Evolutionary conservation across 202 grass and related monocot species (phyloP), one percentile per base, ranked within the genome.

Genomic region (Panicum hallii): DNA sequence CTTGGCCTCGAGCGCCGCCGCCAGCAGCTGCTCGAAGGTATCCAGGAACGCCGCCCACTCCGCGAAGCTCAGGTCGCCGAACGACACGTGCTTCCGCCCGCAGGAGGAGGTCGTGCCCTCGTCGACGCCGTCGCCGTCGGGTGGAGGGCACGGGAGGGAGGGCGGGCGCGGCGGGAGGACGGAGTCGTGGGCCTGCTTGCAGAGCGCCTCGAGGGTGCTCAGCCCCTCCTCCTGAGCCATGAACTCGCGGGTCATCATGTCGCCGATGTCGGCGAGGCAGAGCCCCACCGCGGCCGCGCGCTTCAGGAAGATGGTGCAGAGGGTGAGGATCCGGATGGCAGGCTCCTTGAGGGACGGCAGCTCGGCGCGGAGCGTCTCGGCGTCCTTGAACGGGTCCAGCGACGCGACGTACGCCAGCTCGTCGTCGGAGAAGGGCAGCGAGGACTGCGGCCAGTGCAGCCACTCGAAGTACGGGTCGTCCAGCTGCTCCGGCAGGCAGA

Each of bases 381-480:
- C 95, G 82, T 98, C 95, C 63, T 70, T 68, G 80, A 89, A 84
- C 15, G 93, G 91, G 55, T 98, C 96, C 11, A 98, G 85, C 3
- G 96, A 72, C 36, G 88, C 77, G 38, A 99, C 40, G 75, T 95
- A 99, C 3, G 85, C 79, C 4, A 80, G 65, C 67, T 99, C 91
- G 60, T 49, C 11, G 53, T 41, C 75, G 12, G 90, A 91, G 84
- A 99, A 95, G 7, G 85, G 87, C n/a, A 90, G 72, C 23, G 85
- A 80, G 12, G 96, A 52, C 85, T 94, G 91, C 53, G 93, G 91
- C 96, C 93, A 98, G 78, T 95, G 91, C 61, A 95, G 88, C 96
- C 96, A 98, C 84, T 98, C 96, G 90, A 95, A 95, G 84, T 98
- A 95, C 3, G 96, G 96, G 61, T 93, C 91, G 17, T 96, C 90